Evolutionary conservation across 495 filamentous ascomycete species (phyloP).

Genomic region (Clavariopsis aquatica): DNA sequence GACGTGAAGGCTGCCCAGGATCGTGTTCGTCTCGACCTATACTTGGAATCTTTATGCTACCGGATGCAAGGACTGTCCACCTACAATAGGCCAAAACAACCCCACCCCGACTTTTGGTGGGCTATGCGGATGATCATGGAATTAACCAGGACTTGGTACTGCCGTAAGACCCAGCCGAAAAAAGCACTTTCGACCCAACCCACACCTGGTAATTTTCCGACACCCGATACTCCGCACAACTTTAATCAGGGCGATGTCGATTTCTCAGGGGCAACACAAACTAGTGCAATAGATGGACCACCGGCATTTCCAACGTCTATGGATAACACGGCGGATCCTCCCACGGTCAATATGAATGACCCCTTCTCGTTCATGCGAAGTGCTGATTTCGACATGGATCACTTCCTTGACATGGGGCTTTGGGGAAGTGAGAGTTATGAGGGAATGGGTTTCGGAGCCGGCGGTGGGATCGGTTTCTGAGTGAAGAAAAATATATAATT

Average conservation of each 20-base stretch:
- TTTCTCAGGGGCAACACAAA: not conserved
- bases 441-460: conserved; percentile 29
- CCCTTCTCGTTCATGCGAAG: conserved; percentile 23
- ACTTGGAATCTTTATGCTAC: conserved; percentile 32
- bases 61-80: conserved; percentile 27
- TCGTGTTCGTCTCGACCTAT: conserved; percentile 30
- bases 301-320: not conserved
- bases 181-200: not conserved
- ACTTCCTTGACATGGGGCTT: conserved; percentile 28
- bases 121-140: conserved; percentile 35
- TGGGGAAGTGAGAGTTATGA: conserved; percentile 27
- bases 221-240: conserved; percentile 15
- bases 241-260: not conserved
- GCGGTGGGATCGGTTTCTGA: conserved; percentile 14
- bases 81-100: conserved; percentile 15
- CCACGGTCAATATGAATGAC: not conserved
- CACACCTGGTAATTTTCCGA: conserved; percentile 1
- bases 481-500: not conserved
- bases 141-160: conserved; percentile 25
- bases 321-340: not conserved
- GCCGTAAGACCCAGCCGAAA: conserved; percentile 14
- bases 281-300: not conserved
- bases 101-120: conserved; percentile 29
- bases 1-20: conserved; percentile 33
- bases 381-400: conserved; percentile 32